Conservation (phyloP, 164 flowering plant genomes). For the Vitis amurensis region DNA sequence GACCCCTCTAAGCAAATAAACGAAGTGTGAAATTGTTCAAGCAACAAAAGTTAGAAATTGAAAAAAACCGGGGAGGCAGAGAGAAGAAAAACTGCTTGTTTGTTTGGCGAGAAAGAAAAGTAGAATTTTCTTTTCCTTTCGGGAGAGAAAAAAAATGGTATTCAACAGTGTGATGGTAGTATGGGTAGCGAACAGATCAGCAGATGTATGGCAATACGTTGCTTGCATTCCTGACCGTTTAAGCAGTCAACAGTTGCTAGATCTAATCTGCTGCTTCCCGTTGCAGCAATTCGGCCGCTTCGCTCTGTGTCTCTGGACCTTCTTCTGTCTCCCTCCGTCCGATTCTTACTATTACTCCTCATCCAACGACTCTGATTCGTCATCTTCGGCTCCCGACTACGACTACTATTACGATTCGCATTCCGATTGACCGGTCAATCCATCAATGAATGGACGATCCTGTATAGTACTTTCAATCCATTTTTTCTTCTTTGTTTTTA, state of each 20-base stretch:
- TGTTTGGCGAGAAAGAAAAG: not conserved
- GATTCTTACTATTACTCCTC: conserved; percentile 16
- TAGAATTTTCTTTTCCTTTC: not conserved
- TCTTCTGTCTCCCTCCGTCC: conserved; percentile 38
- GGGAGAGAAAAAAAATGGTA: conserved; percentile 18
- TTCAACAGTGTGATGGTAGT: conserved; percentile 26
- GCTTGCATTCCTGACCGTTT: conserved; percentile 25
- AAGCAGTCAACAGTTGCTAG: conserved; percentile 28
- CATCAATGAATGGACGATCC: not conserved
- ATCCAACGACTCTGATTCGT: conserved; percentile 1
- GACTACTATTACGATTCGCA: conserved; percentile 14
- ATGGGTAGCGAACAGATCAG: conserved; percentile 33
- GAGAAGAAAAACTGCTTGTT: no score
- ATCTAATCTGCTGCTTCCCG: conserved; percentile 38
- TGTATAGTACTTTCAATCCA: not conserved
- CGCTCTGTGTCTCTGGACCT: conserved; percentile 37
- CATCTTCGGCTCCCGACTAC: not conserved
- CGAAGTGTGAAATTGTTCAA: no score
- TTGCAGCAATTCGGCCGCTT: conserved; percentile 35
- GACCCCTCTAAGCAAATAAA: no score
- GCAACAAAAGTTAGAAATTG: no score
- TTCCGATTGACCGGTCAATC: conserved; percentile 18
- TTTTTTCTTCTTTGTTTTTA: no score
- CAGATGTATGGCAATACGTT: conserved; percentile 31
- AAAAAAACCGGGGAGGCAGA: no score